A percentile compares a stretch with the other conserved stretches of the same genome.
Conservation (phyloP, 257 asterid genomes). For the Solanum raphanifolium region DNA sequence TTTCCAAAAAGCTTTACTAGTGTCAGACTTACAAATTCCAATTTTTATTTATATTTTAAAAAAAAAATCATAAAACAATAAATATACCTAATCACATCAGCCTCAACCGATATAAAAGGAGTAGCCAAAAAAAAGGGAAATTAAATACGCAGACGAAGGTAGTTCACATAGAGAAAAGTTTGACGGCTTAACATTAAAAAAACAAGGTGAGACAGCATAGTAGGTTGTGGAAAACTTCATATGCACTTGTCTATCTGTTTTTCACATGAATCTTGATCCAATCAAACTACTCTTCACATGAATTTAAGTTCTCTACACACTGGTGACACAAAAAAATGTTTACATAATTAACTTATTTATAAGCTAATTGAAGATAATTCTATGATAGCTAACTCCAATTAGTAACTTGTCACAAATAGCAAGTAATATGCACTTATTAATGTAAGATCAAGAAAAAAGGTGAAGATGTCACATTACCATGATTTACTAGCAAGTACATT, state of each 20-base stretch:
- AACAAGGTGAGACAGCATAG: neutral
- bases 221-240: neutral
- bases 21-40: neutral
- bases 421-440: neutral
- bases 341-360: neutral
- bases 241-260: neutral
- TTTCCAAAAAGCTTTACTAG: neutral
- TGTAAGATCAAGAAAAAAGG: neutral
- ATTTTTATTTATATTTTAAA: neutral
- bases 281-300: neutral
- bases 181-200: neutral
- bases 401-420: neutral
- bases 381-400: neutral
- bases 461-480: neutral
- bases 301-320: neutral
- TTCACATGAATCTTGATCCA: constrained; percentile 1
- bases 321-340: neutral
- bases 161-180: neutral
- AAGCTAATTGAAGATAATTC: neutral
- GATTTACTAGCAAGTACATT: neutral
- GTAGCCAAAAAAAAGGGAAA: neutral
- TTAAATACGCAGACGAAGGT: neutral
- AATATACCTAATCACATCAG: neutral
- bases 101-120: neutral
- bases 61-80: neutral